Conservation (phyloP, 139 green algal species). For the Limnomonas spitsbergensis region DNA sequence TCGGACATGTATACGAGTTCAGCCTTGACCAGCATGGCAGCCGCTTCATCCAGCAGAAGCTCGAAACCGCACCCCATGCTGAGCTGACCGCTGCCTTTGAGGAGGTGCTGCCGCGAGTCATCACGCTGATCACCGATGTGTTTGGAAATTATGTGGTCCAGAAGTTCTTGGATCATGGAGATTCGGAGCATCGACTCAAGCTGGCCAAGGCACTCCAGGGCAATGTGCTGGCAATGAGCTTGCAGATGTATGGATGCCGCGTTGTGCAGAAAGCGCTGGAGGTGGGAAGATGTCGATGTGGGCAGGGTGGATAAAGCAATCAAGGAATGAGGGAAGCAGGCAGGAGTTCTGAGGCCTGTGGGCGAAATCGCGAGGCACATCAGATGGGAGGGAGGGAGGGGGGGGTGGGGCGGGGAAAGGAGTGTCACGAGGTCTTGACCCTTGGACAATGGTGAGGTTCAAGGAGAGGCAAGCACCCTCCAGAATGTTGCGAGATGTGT, state of each 20-base stretch:
- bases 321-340: no score
- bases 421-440: no score
- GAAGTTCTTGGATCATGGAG: slow-evolving; percentile 76
- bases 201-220: slow-evolving; percentile 5
- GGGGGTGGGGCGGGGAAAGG: no score
- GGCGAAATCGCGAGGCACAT: background rate
- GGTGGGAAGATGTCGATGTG: no score
- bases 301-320: no score
- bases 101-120: slow-evolving; percentile 57
- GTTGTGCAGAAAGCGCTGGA: slow-evolving; percentile 91
- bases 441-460: no score
- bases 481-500: no score
- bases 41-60: slow-evolving; percentile 90
- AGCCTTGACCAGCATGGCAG: slow-evolving; percentile 83
- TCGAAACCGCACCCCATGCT: slow-evolving; percentile 52
- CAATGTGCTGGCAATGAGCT: slow-evolving; percentile 58
- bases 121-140: slow-evolving; percentile 84
- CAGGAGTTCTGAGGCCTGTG: no score
- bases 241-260: slow-evolving; percentile 92
- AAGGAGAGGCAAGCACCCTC: no score
- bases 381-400: background rate
- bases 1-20: slow-evolving; percentile 76
- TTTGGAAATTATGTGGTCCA: slow-evolving; percentile 89
- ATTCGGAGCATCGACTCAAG: slow-evolving; percentile 11
- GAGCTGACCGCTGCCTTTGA: slow-evolving; percentile 62